Percentiles rank a stretch among this genome's conserved stretches.
Conservation (phyloP, 2,329 filamentous ascomycete genomes). For the Sclerotinia subarctica region DNA sequence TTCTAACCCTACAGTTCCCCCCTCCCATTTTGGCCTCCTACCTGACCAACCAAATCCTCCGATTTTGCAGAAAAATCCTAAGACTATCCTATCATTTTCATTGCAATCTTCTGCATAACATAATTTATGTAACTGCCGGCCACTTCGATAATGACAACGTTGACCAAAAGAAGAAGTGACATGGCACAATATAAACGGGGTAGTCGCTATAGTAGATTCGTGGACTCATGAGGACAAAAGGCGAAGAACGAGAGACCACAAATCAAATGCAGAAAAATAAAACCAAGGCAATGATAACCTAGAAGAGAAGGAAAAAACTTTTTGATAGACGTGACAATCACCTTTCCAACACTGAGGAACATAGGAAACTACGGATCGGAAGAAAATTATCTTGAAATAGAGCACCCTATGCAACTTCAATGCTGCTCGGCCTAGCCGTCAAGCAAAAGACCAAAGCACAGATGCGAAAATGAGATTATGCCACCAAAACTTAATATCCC, state of each 20-base stretch:
- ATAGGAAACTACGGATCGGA: conserved; percentile 32
- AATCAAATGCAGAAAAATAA: conserved; percentile 32
- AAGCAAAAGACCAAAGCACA: conserved; percentile 27
- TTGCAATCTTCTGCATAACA: conserved; percentile 23
- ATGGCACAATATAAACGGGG: conserved; percentile 35
- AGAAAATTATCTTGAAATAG: conserved; percentile 35
- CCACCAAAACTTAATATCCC: conserved; percentile 34
- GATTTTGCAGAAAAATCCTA: conserved; percentile 2
- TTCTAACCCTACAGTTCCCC: conserved; percentile 17
- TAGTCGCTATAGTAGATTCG: conserved; percentile 43
- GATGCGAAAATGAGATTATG: conserved; percentile 31
- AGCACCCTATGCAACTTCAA: conserved; percentile 34
- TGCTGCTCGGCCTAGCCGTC: conserved; percentile 33
- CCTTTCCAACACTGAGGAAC: conserved; percentile 36
- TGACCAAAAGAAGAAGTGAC: conserved; percentile 26
- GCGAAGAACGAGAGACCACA: conserved; percentile 33
- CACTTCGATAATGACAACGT: conserved; percentile 23
- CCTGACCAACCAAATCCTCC: conserved; percentile 1
- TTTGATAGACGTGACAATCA: conserved; percentile 36
- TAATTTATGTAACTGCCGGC: conserved; percentile 26
- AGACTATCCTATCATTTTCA: conserved; percentile 21
- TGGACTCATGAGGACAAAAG: conserved; percentile 38
- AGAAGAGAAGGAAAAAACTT: conserved; percentile 38
- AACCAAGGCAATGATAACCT: conserved; percentile 36
- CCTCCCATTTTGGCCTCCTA: conserved; percentile 5